Evolutionary conservation across 345 rosid genomes (phyloP), one percentile per base, ranked within the genome.

Genomic region (Eucalyptus polybractea): DNA sequence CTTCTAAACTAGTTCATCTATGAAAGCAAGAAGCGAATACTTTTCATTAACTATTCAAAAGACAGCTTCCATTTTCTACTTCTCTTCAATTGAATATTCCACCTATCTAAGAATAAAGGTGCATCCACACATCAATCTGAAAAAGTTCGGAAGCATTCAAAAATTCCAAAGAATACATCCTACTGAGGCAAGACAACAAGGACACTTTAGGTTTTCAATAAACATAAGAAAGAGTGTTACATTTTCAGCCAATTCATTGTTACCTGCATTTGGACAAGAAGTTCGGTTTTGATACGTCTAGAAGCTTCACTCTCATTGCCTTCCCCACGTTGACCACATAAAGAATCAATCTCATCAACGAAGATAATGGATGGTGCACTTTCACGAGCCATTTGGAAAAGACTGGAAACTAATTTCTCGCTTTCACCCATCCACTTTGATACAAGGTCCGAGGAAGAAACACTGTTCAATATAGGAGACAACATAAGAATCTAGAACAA

Each of bases 371-470:
- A 95, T 3, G 99, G 99, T 85, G 98, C 94, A 97, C 98, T 96
- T 92, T 96, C 99, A 50, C 99, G 97, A 88, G 99, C 98, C 99
- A 97, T 97, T 90, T 96, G 94, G 87, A 97, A 96, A 91, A 97
- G 98, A 91, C 94, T 97, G 86, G 99, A 94, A 37, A 97, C 99
- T 58, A 97, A 93, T 94, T 97, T 97, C 90, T 97, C 99, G 91
- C 99, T 97, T 92, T 97, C 99, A 87, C 99, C 99, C 99, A 97
- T 97, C 99, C 99, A 97, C 93, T 97, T 97, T 62, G 99, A 97
- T 86, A 97, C 99, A 89, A 96, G 95, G 93, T 97, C 99, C 50
- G 99, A 97, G 19, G 99, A 97, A 91, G 99, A 97, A 88, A 97
- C 94, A 90, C 99, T 97, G 88, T 72, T 33, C 91, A 87, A 37